Percentiles rank a stretch among this genome's conserved stretches.
phyloP scores from a whole-genome alignment of 495 filamentous ascomycete species.

The Penicillium ucsense region DNA sequence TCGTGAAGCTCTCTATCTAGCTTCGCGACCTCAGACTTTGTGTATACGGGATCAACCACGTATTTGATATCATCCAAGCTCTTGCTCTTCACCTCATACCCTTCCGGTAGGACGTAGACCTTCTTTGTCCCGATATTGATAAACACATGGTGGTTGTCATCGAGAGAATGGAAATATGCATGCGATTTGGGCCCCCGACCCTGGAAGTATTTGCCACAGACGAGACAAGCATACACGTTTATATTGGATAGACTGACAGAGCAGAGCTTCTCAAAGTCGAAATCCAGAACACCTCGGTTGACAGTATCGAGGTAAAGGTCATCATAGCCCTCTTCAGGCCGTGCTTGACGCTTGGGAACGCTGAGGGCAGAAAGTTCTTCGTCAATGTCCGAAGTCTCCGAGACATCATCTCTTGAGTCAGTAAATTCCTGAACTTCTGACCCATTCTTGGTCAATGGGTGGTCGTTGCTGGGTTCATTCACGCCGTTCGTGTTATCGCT shows the following conservation, averaged over 20 bases:
- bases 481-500: constrained; percentile 22
- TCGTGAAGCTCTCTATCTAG: constrained; percentile 69
- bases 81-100: constrained; percentile 93
- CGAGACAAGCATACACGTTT: constrained; percentile 96
- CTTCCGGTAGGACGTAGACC: constrained; percentile 92
- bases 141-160: constrained; percentile 90
- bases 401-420: constrained; percentile 25
- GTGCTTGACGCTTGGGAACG: constrained; percentile 51
- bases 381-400: constrained; percentile 24
- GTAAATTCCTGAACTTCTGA: constrained; percentile 31
- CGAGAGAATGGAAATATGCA: constrained; percentile 95
- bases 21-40: constrained; percentile 64
- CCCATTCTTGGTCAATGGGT: constrained; percentile 30
- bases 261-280: constrained; percentile 97
- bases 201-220: constrained; percentile 97
- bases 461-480: constrained; percentile 27
- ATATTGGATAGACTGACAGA: constrained; percentile 93
- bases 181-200: constrained; percentile 88
- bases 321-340: constrained; percentile 78
- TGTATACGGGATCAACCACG: constrained; percentile 85
- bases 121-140: constrained; percentile 95
- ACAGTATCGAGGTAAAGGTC: constrained; percentile 98
- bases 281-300: constrained; percentile 76
- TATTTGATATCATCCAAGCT: constrained; percentile 98
- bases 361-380: constrained; percentile 34